Percentiles rank a stretch among this genome's conserved stretches.
Conservation (phyloP, 1,139 yeast genomes). For the Suhomyces atakaporum region DNA sequence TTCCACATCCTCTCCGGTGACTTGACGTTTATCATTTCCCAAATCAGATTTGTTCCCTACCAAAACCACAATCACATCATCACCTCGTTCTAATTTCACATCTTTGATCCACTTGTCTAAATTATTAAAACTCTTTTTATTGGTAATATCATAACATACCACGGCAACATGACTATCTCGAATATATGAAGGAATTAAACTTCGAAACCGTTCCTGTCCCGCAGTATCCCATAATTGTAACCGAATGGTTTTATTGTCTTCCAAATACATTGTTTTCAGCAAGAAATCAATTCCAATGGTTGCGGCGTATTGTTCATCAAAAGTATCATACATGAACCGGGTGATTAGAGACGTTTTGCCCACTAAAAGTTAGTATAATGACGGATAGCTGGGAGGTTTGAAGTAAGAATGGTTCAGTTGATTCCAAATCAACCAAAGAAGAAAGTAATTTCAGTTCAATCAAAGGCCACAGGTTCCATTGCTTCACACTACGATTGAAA, state of each 20-base stretch:
- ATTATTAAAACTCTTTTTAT: conserved; percentile 75
- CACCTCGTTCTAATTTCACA: conserved; percentile 75
- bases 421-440: too few species aligned
- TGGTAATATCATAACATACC: conserved; percentile 90
- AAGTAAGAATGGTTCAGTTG: background rate
- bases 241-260: conserved; percentile 55
- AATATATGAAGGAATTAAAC: conserved; percentile 78
- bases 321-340: conserved; percentile 97
- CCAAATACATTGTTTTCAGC: conserved; percentile 70
- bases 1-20: conserved; percentile 75
- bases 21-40: conserved; percentile 49
- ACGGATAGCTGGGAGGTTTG: background rate
- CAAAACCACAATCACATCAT: conserved; percentile 61
- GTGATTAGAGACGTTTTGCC: conserved; percentile 96
- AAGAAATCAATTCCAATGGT: conserved; percentile 96
- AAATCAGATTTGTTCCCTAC: conserved; percentile 85
- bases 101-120: conserved; percentile 55
- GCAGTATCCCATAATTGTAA: conserved; percentile 61
- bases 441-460: too few species aligned
- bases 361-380: conserved; percentile 47
- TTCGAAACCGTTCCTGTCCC: conserved; percentile 62
- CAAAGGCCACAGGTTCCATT: too few species aligned
- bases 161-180: conserved; percentile 98
- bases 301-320: conserved; percentile 93
- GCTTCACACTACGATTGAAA: too few species aligned